phyloP scores from a whole-genome alignment of 1,284 basidiomycete genomes.

The Athelia psychrophila region DNA sequence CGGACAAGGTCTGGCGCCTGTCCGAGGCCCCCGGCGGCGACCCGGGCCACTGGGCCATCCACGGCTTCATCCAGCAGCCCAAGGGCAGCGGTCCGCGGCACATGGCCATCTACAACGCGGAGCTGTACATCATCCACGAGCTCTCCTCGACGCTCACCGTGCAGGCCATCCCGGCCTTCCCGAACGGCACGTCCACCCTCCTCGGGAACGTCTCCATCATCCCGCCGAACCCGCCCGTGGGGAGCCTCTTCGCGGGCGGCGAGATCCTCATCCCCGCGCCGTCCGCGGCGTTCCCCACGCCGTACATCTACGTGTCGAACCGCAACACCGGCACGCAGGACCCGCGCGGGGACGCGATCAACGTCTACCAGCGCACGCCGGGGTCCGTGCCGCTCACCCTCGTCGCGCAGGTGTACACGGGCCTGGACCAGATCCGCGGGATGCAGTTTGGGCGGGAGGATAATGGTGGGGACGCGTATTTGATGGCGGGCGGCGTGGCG shows the following conservation, averaged over 20 bases:
- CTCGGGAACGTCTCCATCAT: conserved; percentile 55
- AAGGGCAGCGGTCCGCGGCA: conserved; percentile 66
- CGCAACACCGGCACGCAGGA: conserved; percentile 53
- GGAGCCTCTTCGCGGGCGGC: conserved; percentile 48
- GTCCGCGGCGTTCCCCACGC: conserved; percentile 41
- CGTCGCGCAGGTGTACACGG: conserved; percentile 55
- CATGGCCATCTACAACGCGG: conserved; percentile 49
- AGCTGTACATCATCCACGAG: conserved; percentile 64
- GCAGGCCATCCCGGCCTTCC: conserved; percentile 50
- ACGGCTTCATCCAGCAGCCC: conserved; percentile 62
- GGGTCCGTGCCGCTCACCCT: conserved; percentile 27
- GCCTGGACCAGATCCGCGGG: conserved; percentile 60
- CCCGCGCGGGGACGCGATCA: conserved; percentile 57
- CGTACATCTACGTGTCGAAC: conserved; percentile 70
- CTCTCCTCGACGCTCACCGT: conserved; percentile 60
- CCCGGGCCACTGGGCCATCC: conserved; percentile 46
- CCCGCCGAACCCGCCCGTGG: conserved; percentile 46
- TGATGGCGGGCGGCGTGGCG: conserved; percentile 52
- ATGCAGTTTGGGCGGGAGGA: conserved; percentile 52
- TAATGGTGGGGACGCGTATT: conserved; percentile 47
- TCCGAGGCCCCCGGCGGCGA: conserved; percentile 28
- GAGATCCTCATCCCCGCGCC: conserved; percentile 59
- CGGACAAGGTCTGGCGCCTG: conserved; percentile 64
- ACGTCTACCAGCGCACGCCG: conserved; percentile 50
- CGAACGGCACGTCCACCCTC: conserved; percentile 43